These are phyloP conservation scores for Bryopsis sp. DNA, from an alignment of 139 green algal genomes.

Conservation along the genomic window DNA sequence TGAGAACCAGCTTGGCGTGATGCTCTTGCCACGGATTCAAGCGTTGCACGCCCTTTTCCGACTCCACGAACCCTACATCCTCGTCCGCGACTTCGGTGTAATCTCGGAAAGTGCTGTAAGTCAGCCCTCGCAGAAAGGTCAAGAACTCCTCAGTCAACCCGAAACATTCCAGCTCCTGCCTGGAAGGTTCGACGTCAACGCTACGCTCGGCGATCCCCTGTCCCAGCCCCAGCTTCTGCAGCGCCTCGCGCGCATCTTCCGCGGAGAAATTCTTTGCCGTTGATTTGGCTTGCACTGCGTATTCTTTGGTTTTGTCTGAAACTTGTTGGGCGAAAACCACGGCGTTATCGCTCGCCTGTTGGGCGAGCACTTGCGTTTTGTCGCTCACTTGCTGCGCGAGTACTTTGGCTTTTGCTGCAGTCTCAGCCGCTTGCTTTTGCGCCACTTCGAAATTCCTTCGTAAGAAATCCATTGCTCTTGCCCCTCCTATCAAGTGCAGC, in stretches of 20 bases:
- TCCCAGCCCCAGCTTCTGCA: not conserved
- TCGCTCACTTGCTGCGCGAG: not conserved
- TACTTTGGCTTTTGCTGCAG: not conserved
- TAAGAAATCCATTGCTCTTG: no score
- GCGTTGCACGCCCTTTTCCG: not conserved
- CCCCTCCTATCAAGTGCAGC: no score
- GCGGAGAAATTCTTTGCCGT: not conserved
- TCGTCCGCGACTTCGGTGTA: not conserved
- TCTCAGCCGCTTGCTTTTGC: not conserved
- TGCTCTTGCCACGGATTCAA: constrained; percentile 61
- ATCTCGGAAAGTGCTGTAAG: constrained; percentile 14
- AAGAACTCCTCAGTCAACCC: not conserved
- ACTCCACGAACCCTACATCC: not conserved
- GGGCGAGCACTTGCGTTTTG: not conserved
- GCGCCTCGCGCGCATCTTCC: not conserved
- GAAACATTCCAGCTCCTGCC: not conserved
- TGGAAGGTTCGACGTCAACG: not conserved
- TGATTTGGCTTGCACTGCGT: not conserved
- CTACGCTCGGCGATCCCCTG: not conserved
- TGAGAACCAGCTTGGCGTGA: constrained; percentile 57
- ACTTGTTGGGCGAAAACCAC: not conserved
- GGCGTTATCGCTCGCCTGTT: not conserved
- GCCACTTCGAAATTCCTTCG: not conserved
- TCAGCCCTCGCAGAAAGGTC: not conserved
- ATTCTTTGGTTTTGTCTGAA: not conserved